Evolutionary conservation across 495 filamentous ascomycete genomes (phyloP).

Genomic region (Schizothecium vesticola): DNA sequence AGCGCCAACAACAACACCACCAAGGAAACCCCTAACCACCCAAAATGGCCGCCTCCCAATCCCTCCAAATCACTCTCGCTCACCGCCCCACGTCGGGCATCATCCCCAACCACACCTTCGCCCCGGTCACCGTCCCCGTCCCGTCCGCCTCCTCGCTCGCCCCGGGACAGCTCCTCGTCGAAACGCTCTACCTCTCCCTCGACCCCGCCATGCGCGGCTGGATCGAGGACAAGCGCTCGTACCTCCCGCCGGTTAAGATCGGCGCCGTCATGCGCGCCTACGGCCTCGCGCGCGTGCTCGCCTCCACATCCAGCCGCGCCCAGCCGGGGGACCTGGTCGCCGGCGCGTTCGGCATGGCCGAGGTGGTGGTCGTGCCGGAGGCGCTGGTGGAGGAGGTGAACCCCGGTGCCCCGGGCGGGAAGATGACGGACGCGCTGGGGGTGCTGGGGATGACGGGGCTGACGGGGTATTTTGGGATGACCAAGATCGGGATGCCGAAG

Average conservation of each 20-base stretch:
- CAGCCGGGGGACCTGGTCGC: slow-evolving; percentile 50
- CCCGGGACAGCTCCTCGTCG: slow-evolving; percentile 58
- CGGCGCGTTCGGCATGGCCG: slow-evolving; percentile 53
- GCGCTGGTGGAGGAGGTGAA: slow-evolving; percentile 44
- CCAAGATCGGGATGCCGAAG: slow-evolving; percentile 51
- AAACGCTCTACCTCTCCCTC: slow-evolving; percentile 65
- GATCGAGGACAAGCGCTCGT: slow-evolving; percentile 62
- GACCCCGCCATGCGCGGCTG: slow-evolving; percentile 80
- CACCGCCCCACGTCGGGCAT: slow-evolving; percentile 43
- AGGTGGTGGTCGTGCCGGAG: slow-evolving; percentile 51
- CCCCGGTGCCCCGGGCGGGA: slow-evolving; percentile 42
- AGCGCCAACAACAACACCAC: background rate
- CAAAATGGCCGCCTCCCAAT: slow-evolving; percentile 33
- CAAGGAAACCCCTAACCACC: background rate
- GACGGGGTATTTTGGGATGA: slow-evolving; percentile 65
- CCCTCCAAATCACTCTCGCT: slow-evolving; percentile 45
- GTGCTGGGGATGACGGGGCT: slow-evolving; percentile 57
- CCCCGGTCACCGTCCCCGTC: slow-evolving; percentile 41
- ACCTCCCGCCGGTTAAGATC: slow-evolving; percentile 59
- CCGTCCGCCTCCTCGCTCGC: slow-evolving; percentile 43
- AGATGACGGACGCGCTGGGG: slow-evolving; percentile 55
- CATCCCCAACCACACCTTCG: slow-evolving; percentile 49
- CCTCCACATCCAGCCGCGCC: slow-evolving; percentile 39
- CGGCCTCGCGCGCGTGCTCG: slow-evolving; percentile 49
- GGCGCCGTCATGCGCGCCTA: slow-evolving; percentile 64